These are phyloP conservation scores for Heritiera littoralis DNA, from an alignment of 345 rosid genomes.

Conservation along the genomic window DNA sequence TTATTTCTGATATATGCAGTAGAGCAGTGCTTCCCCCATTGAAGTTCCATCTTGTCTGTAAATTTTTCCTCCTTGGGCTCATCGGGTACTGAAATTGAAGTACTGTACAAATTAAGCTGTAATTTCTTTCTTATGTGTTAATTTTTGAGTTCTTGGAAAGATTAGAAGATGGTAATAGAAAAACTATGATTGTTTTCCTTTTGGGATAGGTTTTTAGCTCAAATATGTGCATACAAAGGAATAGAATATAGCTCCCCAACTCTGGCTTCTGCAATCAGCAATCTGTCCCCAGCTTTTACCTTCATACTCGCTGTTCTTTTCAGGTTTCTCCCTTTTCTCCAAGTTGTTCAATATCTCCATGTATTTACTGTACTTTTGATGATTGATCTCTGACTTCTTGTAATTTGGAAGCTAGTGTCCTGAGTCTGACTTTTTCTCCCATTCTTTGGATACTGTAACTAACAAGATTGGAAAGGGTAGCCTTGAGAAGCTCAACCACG, in stretches of 20 bases:
- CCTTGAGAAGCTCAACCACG: constrained; percentile 22
- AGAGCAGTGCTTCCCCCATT: constrained; percentile 21
- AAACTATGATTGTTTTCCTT: neutral
- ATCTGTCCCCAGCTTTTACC: constrained; percentile 37
- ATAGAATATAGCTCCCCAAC: constrained; percentile 39
- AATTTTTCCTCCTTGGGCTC: constrained; percentile 36
- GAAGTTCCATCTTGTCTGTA: constrained; percentile 24
- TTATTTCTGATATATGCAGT: constrained; percentile 21
- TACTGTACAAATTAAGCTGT: neutral
- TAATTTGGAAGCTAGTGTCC: neutral
- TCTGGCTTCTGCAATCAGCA: constrained; percentile 33
- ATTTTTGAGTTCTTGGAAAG: neutral
- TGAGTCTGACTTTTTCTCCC: neutral
- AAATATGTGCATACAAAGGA: constrained; percentile 25
- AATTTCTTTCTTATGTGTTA: neutral
- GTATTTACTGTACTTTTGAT: neutral
- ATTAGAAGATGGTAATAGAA: neutral
- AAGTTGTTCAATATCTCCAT: neutral
- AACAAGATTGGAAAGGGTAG: constrained; percentile 41
- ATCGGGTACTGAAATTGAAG: constrained; percentile 30
- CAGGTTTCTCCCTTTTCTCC: constrained; percentile 27
- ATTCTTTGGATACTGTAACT: neutral
- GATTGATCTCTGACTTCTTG: too few relatives aligned
- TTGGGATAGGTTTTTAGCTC: constrained; percentile 22
- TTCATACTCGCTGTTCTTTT: constrained; percentile 32